Evolutionary conservation across 768 basidiomycete species (phyloP).

Genomic region (Kwoniella sp.): DNA sequence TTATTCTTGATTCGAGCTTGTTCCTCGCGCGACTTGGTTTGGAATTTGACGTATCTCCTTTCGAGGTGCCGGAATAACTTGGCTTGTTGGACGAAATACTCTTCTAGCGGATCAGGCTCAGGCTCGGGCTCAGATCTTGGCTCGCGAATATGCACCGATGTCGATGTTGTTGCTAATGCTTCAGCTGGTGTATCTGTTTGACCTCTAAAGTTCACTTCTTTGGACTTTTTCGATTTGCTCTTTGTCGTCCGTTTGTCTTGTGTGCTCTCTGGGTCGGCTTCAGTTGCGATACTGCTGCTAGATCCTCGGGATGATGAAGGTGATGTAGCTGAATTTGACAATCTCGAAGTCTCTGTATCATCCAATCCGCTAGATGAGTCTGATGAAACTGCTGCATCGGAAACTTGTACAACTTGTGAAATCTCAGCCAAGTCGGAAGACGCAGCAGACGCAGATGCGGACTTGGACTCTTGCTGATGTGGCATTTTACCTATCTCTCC

Average conservation of each 20-base stretch:
- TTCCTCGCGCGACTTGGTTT: slow-evolving; percentile 29
- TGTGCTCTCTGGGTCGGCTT: not conserved
- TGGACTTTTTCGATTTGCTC: not conserved
- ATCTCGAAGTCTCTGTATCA: not conserved
- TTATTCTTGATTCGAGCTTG: slow-evolving; percentile 27
- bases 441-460: not conserved
- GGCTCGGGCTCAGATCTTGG: not conserved
- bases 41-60: slow-evolving; percentile 36
- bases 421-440: not conserved
- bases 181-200: no score
- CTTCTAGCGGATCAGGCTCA: slow-evolving; percentile 24
- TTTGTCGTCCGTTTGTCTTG: not conserved
- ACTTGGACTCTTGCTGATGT: not conserved
- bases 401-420: not conserved
- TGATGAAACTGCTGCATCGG: not conserved
- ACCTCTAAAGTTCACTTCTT: not conserved
- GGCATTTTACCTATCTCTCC: slow-evolving; percentile 10
- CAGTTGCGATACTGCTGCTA: not conserved
- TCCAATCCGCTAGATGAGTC: no score
- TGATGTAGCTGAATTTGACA: not conserved
- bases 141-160: not conserved
- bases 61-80: slow-evolving; percentile 38
- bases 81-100: slow-evolving; percentile 41
- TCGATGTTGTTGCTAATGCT: not conserved
- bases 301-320: not conserved